Percentiles rank a stretch among this genome's conserved stretches.
Evolutionary conservation across 805 yeast species (phyloP).

Genomic region (Candida ulmi): DNA sequence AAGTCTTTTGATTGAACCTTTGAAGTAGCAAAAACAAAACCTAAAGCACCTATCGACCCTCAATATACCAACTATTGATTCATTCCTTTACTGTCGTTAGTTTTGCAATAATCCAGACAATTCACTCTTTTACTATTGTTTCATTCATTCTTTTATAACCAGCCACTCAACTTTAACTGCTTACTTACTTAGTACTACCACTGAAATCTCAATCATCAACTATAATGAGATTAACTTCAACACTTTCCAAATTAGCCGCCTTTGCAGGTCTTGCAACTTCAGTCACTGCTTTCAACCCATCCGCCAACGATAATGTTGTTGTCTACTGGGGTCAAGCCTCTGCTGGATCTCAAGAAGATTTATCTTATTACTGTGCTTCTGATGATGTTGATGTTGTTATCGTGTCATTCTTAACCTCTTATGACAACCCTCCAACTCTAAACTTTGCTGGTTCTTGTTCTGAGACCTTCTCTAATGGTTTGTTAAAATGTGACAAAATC

Average conservation of each 20-base stretch:
- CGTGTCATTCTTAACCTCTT: slow-evolving; percentile 62
- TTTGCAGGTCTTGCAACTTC: slow-evolving; percentile 4
- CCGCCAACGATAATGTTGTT: slow-evolving; percentile 53
- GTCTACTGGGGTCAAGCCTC: slow-evolving; percentile 90
- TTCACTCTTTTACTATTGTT: no score
- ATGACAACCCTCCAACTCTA: slow-evolving; percentile 33
- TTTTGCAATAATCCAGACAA: no score
- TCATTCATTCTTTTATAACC: no score
- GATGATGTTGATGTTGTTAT: slow-evolving; percentile 67
- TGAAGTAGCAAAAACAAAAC: no score
- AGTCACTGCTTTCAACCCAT: slow-evolving; percentile 27
- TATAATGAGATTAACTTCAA: no score
- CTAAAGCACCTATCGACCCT: no score
- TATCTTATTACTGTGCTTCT: slow-evolving; percentile 56
- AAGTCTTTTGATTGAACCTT: no score
- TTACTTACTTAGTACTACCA: no score
- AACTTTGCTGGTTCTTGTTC: slow-evolving; percentile 56
- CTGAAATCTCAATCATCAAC: no score
- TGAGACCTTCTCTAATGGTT: slow-evolving; percentile 30
- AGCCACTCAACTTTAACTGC: no score
- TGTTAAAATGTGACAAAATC: slow-evolving; percentile 46
- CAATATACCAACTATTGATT: no score
- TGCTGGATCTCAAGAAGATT: slow-evolving; percentile 46
- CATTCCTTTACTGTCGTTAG: no score
- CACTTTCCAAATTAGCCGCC: slow-evolving; percentile 3